Evolutionary conservation across 306 rosid genomes (phyloP), one percentile per base, ranked within the genome.

Genomic region (Inga leiocalycina): DNA sequence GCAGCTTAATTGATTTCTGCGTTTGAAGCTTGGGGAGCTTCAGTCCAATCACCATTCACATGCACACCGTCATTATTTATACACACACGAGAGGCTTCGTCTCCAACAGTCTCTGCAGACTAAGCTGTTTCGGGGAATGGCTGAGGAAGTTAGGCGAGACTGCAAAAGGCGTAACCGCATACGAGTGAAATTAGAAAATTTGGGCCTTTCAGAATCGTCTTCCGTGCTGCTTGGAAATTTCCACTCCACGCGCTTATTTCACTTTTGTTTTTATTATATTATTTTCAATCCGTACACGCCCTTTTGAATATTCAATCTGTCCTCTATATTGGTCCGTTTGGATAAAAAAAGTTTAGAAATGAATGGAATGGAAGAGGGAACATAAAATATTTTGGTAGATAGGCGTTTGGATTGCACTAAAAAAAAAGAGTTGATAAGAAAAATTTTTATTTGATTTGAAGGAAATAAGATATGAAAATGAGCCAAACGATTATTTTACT

Each of bases 181-280:
- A 27, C 82, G 86, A 82, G 88, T 84, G 83, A 82, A 12, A 79
- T 79, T 27, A 79, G 14, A 78, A 85, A 81, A 74, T 15, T 12
- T 24, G n/a, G 45, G 80, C 80, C 16, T 2, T 4, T 10, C n/a
- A 34, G 13, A 64, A 8, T 66, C 48, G 48, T 10, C 30, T 68
- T 27, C 24, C 49, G 4, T 6, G 0, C 59, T 85, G 34, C 90
- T 8, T 0, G 17, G 90, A 87, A 84, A 79, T 66, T 87, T 87
- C 88, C 78, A 75, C 17, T 27, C 70, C 88, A 84, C 90, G 90
- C 88, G 90, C 79, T 84, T 78, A 13, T 71, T 5, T 70, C 16
- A 0, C 67, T 8, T 70, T 70, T 37, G 46, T 39, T 3, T 43
- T 70, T 27, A 22, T 61, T 22, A 9, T 61, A 17, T 51, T 44